Conservation (phyloP, 805 yeast genomes). For the Kurtzmaniella cleridarum region DNA sequence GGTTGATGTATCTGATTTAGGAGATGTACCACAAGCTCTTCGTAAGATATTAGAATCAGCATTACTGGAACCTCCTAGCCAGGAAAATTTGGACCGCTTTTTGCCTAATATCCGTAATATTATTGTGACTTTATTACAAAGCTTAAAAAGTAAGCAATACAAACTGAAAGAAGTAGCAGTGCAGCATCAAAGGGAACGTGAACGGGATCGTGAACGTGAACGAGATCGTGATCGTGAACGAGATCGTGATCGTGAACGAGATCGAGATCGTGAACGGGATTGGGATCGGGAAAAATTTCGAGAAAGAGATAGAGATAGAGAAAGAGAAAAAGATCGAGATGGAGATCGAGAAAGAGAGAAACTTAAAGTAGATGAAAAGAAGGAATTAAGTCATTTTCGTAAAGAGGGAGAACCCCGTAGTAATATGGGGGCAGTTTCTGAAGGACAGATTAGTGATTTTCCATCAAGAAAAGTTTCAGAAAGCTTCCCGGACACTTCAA, state of each 20-base stretch:
- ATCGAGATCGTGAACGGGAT: not conserved
- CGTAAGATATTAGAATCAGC: constrained; percentile 82
- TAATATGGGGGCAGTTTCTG: too few species aligned
- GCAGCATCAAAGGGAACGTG: constrained; percentile 16
- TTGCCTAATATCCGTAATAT: constrained; percentile 83
- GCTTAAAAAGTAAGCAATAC: constrained; percentile 73
- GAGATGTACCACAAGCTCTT: constrained; percentile 83
- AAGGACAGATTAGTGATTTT: too few species aligned
- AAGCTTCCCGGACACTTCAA: not conserved
- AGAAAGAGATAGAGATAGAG: constrained; percentile 1
- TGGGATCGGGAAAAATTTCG: not conserved
- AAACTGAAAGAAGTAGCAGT: constrained; percentile 34
- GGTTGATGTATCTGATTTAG: constrained; percentile 74
- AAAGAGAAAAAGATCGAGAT: not conserved
- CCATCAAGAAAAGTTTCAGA: not conserved
- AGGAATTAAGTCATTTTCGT: constrained; percentile 3
- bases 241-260: not conserved
- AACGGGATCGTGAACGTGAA: constrained; percentile 1
- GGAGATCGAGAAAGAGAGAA: not conserved
- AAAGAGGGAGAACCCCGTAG: not conserved
- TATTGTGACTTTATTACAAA: constrained; percentile 73
- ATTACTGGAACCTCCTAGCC: constrained; percentile 77
- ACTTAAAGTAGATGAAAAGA: too few species aligned
- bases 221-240: not conserved
- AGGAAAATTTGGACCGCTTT: constrained; percentile 71